phyloP scores from a whole-genome alignment of 208 protist genomes.

The Acanthamoeba sp. region DNA sequence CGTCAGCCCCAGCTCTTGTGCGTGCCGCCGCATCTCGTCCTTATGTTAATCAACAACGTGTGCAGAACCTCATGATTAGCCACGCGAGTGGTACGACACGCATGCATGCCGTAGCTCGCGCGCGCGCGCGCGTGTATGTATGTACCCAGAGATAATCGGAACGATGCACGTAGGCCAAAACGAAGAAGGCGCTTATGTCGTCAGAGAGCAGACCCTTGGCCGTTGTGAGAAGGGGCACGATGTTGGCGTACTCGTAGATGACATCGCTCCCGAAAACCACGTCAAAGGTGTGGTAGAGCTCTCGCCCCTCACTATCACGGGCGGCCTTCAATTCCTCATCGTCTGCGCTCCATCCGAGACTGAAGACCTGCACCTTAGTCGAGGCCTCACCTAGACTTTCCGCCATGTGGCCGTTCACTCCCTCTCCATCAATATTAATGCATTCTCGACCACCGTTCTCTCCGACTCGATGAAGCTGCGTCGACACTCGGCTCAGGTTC shows the following conservation, averaged over 20 bases:
- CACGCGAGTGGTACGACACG: background rate
- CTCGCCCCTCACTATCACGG: background rate
- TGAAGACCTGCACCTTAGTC: background rate
- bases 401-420: background rate
- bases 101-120: too few species aligned
- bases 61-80: background rate
- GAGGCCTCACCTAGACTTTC: background rate
- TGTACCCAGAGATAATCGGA: conserved; percentile 41
- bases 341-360: background rate
- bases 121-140: background rate
- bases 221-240: conserved; percentile 2
- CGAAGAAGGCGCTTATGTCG: background rate
- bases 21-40: background rate
- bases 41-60: background rate
- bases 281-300: conserved; percentile 1
- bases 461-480: background rate
- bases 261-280: conserved; percentile 33
- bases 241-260: conserved; percentile 56
- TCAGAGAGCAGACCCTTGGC: background rate
- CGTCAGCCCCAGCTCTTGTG: conserved; percentile 4
- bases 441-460: background rate
- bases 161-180: conserved; percentile 27
- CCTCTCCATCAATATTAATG: too few species aligned
- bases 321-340: background rate
- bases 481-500: background rate